A percentile compares a stretch with the other conserved stretches of the same genome.
phyloP scores from a whole-genome alignment of 2,329 filamentous ascomycete genomes.

The Zymoseptoria ardabiliae region DNA sequence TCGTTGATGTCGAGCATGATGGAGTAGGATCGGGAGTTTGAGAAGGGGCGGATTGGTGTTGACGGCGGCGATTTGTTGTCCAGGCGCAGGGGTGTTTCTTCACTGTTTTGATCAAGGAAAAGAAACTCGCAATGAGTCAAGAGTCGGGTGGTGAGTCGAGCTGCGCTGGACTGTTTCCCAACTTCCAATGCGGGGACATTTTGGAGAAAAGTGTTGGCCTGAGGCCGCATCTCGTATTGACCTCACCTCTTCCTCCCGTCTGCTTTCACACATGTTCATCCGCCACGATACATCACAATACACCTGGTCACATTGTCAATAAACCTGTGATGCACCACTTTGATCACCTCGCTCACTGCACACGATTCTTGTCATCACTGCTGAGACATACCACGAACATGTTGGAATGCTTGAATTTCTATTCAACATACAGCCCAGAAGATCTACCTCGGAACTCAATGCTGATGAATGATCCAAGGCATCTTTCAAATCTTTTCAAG shows the following conservation, averaged over 20 bases:
- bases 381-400: background rate
- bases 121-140: background rate
- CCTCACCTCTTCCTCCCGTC: background rate
- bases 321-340: background rate
- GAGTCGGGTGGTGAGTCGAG: background rate
- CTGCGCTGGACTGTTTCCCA: background rate
- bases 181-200: background rate
- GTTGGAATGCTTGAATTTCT: background rate
- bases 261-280: background rate
- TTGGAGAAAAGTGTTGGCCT: background rate
- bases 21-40: background rate
- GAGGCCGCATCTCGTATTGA: background rate
- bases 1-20: slow-evolving; percentile 42
- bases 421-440: background rate
- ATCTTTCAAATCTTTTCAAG: background rate
- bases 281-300: background rate
- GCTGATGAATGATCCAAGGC: background rate
- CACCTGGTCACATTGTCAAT: background rate
- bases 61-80: background rate
- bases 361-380: background rate
- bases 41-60: background rate
- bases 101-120: background rate
- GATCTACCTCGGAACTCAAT: background rate
- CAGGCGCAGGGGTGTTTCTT: background rate
- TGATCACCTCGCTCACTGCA: background rate